Conservation (phyloP, 164 flowering plant species). For the Chimonanthus salicifolius region DNA sequence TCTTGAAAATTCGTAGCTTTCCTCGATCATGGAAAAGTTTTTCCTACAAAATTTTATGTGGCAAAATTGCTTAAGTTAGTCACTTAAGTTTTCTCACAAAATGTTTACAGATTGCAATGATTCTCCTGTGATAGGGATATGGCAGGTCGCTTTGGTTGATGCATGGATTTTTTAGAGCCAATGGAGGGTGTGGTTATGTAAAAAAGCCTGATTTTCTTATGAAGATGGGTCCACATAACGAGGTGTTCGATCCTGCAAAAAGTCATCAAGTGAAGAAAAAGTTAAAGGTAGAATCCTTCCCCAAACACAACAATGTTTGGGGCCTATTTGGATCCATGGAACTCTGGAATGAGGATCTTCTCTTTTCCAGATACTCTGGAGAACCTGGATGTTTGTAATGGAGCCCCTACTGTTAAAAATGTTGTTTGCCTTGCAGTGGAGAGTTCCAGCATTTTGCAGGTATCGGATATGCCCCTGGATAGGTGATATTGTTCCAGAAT, state of each 20-base stretch:
- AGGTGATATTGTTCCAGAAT: too few relatives aligned
- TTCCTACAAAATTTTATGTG: too few relatives aligned
- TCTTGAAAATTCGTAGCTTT: too few relatives aligned
- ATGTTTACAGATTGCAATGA: not conserved
- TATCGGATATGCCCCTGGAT: too few relatives aligned
- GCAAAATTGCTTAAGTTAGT: too few relatives aligned
- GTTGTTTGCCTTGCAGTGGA: too few relatives aligned
- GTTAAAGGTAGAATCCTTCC: constrained; percentile 29
- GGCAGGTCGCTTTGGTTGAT: constrained; percentile 57
- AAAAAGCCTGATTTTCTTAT: constrained; percentile 48
- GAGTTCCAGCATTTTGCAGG: too few relatives aligned
- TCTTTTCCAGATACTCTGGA: not conserved
- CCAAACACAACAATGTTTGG: not conserved
- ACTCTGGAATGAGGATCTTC: not conserved
- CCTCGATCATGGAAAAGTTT: too few relatives aligned
- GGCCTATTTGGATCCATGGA: not conserved
- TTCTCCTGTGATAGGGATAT: constrained; percentile 27
- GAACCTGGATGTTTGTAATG: not conserved
- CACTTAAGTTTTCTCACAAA: too few relatives aligned
- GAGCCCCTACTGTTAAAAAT: too few relatives aligned
- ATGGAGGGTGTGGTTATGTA: constrained; percentile 57
- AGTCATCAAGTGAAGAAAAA: constrained; percentile 31
- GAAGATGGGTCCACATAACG: constrained; percentile 17
- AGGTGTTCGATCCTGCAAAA: constrained; percentile 32
- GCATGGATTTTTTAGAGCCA: constrained; percentile 62